Conservation (phyloP, 176 grass and related monocot species). For the Aegilops speltoides region DNA sequence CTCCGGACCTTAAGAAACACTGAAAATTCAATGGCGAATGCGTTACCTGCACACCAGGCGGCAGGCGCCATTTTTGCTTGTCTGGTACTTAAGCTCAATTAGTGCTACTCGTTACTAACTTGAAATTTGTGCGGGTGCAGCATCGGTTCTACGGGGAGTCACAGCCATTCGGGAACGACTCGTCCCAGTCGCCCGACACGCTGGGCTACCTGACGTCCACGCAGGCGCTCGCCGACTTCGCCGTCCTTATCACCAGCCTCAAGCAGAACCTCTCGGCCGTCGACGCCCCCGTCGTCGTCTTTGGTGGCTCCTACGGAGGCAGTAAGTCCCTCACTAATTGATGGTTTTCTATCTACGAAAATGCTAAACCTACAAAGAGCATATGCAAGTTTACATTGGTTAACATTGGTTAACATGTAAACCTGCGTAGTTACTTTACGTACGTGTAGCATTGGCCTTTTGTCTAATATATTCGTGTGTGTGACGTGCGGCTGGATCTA, state of each 20-base stretch:
- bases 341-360: no score
- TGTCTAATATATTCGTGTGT: neutral
- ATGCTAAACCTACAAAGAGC: no score
- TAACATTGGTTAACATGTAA: no score
- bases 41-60: neutral
- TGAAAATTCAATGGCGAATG: neutral
- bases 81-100: neutral
- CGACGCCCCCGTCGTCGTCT: constrained; percentile 78
- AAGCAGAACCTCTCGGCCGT: constrained; percentile 77
- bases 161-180: constrained; percentile 85
- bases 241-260: constrained; percentile 75
- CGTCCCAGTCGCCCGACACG: constrained; percentile 44
- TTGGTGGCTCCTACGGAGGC: constrained; percentile 91
- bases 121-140: constrained; percentile 28
- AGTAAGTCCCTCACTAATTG: constrained; percentile 42
- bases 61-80: neutral
- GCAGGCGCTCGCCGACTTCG: constrained; percentile 95
- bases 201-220: constrained; percentile 91
- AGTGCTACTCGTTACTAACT: neutral
- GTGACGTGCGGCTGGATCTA: neutral
- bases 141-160: constrained; percentile 98
- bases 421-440: no score
- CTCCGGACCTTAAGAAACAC: neutral
- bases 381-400: no score
- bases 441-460: no score